Conservation (phyloP, 306 rosid species). For the Adenanthera pavonina region DNA sequence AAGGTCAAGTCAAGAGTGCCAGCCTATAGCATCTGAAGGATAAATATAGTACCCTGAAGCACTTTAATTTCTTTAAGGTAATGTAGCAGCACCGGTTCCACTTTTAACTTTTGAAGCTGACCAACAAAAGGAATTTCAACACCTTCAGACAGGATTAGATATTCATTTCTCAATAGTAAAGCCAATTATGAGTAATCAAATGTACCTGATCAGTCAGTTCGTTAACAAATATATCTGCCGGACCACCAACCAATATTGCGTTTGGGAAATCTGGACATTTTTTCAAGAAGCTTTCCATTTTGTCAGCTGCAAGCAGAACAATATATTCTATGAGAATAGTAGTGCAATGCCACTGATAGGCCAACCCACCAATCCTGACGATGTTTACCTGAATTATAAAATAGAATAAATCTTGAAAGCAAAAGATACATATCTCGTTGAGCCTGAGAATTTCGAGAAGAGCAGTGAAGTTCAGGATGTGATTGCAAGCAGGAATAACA, state of each 20-base stretch:
- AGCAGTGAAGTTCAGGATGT: constrained; percentile 34
- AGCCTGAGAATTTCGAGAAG: constrained; percentile 64
- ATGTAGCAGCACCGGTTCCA: constrained; percentile 95
- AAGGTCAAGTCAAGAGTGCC: constrained; percentile 35
- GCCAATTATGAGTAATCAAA: background rate
- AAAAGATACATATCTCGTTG: constrained; percentile 91
- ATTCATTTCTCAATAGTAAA: constrained; percentile 23
- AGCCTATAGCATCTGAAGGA: constrained; percentile 33
- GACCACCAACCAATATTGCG: constrained; percentile 83
- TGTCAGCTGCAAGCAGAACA: constrained; percentile 64
- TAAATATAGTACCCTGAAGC: constrained; percentile 69
- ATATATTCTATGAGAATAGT: constrained; percentile 38
- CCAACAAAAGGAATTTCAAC: constrained; percentile 31
- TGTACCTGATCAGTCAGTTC: constrained; percentile 93
- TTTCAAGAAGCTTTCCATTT: constrained; percentile 79
- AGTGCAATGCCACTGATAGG: constrained; percentile 29
- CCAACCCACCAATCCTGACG: constrained; percentile 28
- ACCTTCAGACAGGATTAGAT: constrained; percentile 21
- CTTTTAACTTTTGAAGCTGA: constrained; percentile 95
- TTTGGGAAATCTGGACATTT: constrained; percentile 78
- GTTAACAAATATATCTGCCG: constrained; percentile 85
- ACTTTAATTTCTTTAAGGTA: constrained; percentile 77
- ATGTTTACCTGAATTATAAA: constrained; percentile 82
- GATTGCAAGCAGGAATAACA: constrained; percentile 30
- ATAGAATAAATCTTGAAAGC: constrained; percentile 89